Conservation (phyloP, 768 basidiomycete genomes). For the Coprinopsis cinerea region DNA sequence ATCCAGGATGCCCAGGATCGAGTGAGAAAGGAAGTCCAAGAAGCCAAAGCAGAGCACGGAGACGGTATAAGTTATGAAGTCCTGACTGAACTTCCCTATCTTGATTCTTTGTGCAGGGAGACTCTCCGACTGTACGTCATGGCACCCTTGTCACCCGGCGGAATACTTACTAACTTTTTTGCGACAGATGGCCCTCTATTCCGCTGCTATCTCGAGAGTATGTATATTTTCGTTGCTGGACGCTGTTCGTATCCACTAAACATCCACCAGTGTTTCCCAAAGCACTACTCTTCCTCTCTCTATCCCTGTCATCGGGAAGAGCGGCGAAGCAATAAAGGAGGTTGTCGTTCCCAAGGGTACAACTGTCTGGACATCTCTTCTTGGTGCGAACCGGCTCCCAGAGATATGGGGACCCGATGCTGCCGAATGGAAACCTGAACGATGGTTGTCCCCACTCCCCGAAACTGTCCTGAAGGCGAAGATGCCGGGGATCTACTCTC, state of each 20-base stretch:
- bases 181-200: slow-evolving; percentile 17
- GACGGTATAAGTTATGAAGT: slow-evolving; percentile 18
- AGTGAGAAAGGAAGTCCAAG: slow-evolving; percentile 17
- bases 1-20: slow-evolving; percentile 17
- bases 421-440: slow-evolving; percentile 14
- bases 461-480: slow-evolving; percentile 5
- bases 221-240: not conserved
- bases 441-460: slow-evolving; percentile 12
- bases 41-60: slow-evolving; percentile 13
- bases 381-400: slow-evolving; percentile 32
- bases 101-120: slow-evolving; percentile 23
- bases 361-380: slow-evolving; percentile 29
- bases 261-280: slow-evolving; percentile 23
- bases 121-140: slow-evolving; percentile 31
- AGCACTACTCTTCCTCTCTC: slow-evolving; percentile 38
- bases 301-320: slow-evolving; percentile 27
- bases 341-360: slow-evolving; percentile 36
- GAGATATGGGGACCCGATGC: slow-evolving; percentile 10
- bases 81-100: slow-evolving; percentile 17
- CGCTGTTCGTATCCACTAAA: not conserved
- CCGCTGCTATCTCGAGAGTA: slow-evolving; percentile 3
- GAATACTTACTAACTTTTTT: not conserved
- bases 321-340: slow-evolving; percentile 31
- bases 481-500: slow-evolving; percentile 13
- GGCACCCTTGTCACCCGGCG: not conserved